A percentile compares a stretch with the other conserved stretches of the same genome.
Evolutionary conservation across 306 rosid species (phyloP).

Genomic region (Begonia loranthoides): DNA sequence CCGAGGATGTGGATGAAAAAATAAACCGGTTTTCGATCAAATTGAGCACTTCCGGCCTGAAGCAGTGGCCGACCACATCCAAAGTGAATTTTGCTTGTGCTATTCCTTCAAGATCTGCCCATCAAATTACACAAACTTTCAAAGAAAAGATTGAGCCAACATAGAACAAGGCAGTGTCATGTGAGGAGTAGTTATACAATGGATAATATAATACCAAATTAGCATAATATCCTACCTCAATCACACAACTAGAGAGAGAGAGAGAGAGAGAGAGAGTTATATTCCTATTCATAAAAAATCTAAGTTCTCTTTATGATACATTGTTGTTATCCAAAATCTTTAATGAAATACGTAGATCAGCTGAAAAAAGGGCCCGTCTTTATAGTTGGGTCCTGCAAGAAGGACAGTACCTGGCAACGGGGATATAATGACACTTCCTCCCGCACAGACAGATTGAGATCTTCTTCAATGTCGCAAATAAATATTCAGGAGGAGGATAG

Average conservation of each 20-base stretch:
- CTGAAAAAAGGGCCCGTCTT: slow-evolving; percentile 75
- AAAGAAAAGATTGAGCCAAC: not conserved
- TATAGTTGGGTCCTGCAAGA: slow-evolving; percentile 83
- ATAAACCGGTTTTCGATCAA: slow-evolving; percentile 46
- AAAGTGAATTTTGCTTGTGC: slow-evolving; percentile 72
- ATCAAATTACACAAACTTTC: slow-evolving; percentile 1
- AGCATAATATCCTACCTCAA: too few species aligned
- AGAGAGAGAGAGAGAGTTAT: too few species aligned
- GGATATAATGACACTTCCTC: slow-evolving; percentile 83
- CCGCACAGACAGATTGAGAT: slow-evolving; percentile 68
- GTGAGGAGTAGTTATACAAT: too few species aligned
- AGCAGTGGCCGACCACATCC: slow-evolving; percentile 87
- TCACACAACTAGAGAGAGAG: too few species aligned
- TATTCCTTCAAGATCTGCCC: slow-evolving; percentile 70
- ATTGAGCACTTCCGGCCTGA: slow-evolving; percentile 83
- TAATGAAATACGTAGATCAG: slow-evolving; percentile 60
- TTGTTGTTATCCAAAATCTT: not conserved
- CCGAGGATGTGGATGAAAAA: slow-evolving; percentile 45
- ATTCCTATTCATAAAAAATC: too few species aligned
- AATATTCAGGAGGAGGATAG: slow-evolving; percentile 78
- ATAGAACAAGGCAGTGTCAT: too few species aligned
- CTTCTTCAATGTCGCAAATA: slow-evolving; percentile 57
- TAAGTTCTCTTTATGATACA: not conserved
- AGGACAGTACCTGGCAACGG: slow-evolving; percentile 62
- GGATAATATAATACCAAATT: too few species aligned